These are phyloP conservation scores for Macrolepiota albuminosa DNA, from an alignment of 768 basidiomycete genomes.

Conservation along the genomic window DNA sequence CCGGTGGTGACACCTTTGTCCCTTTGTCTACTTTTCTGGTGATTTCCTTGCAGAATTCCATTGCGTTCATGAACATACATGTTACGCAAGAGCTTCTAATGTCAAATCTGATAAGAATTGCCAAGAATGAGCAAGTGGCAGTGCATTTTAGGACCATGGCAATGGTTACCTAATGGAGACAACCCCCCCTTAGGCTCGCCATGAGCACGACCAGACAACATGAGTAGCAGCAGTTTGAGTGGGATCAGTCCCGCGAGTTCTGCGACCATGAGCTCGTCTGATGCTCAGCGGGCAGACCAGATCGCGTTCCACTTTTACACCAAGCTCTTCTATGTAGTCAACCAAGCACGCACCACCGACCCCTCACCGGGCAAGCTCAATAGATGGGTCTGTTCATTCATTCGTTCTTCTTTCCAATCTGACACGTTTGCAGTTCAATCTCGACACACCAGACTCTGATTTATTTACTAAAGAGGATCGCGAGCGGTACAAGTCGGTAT, in stretches of 20 bases:
- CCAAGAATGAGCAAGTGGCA: constrained; percentile 5
- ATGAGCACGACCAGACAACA: constrained; percentile 10
- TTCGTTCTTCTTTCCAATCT: background rate
- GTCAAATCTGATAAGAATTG: background rate
- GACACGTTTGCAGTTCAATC: constrained; percentile 60
- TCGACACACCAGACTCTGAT: constrained; percentile 74
- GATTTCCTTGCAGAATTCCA: background rate
- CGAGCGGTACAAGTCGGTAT: constrained; percentile 58
- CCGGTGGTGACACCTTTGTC: background rate
- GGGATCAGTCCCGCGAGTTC: constrained; percentile 8
- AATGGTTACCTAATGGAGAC: constrained; percentile 14
- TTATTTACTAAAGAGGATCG: constrained; percentile 57
- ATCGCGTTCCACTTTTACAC: constrained; percentile 81
- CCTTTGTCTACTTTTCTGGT: background rate
- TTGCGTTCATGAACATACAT: background rate
- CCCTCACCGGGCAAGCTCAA: constrained; percentile 49
- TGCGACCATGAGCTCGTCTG: constrained; percentile 31
- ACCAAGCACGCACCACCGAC: constrained; percentile 64
- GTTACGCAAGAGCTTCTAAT: background rate
- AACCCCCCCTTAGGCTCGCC: background rate
- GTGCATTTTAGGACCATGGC: constrained; percentile 1
- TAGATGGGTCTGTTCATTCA: constrained; percentile 65
- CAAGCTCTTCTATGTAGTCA: constrained; percentile 73
- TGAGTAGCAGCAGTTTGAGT: constrained; percentile 8
- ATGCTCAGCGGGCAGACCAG: constrained; percentile 70